These are phyloP conservation scores for Oryza officinalis DNA, from an alignment of 176 grass and related monocot species.

Conservation along the genomic window DNA sequence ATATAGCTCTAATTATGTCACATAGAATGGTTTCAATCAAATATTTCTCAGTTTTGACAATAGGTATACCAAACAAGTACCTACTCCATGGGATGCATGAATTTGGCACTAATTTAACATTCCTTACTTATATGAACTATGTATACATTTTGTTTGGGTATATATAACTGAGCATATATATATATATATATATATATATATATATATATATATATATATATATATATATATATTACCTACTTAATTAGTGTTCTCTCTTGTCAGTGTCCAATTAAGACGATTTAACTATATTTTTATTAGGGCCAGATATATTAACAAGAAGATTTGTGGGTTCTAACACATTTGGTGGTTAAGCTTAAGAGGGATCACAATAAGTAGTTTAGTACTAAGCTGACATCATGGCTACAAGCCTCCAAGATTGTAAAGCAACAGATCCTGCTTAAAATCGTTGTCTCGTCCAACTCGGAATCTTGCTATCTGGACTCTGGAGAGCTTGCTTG, in stretches of 20 bases:
- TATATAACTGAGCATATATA: neutral
- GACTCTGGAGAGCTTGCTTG: neutral
- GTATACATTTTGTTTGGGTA: neutral
- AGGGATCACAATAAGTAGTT: neutral
- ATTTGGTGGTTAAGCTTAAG: neutral
- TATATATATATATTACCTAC: neutral
- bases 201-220: neutral
- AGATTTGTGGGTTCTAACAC: neutral
- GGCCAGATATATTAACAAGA: neutral
- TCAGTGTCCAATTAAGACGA: neutral
- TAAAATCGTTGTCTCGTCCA: constrained; percentile 16
- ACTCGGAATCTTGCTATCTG: constrained; percentile 28
- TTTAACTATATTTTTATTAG: neutral
- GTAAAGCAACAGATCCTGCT: constrained; percentile 24
- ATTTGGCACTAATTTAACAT: neutral
- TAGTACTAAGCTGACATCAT: neutral
- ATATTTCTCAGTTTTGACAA: neutral
- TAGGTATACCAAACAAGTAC: neutral
- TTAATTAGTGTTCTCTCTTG: neutral
- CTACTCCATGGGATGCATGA: neutral
- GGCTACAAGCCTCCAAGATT: neutral
- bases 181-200: neutral
- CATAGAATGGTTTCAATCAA: neutral
- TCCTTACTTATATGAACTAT: neutral
- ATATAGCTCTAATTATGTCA: neutral